A percentile compares a stretch with the other conserved stretches of the same genome.
Evolutionary conservation across 179 eudicot genomes (phyloP).

Genomic region (Monotropa hypopitys): DNA sequence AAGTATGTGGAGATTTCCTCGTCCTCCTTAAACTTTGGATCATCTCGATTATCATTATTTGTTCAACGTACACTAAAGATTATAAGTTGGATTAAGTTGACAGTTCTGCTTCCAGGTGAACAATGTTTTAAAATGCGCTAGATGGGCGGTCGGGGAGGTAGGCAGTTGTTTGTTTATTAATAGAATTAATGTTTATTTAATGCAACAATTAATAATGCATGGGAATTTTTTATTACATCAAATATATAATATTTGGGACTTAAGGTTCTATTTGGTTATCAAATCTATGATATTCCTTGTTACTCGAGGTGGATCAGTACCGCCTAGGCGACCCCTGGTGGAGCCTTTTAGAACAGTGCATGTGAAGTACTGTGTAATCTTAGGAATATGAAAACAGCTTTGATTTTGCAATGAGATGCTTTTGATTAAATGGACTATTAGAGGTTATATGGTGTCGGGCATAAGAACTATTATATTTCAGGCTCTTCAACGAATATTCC

Average conservation of each 20-base stretch:
- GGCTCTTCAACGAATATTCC: constrained; percentile 61
- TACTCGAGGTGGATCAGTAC: too few species aligned
- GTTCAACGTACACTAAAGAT: not conserved
- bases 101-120: not conserved
- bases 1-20: not conserved
- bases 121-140: too few species aligned
- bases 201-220: too few species aligned
- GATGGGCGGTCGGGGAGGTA: too few species aligned
- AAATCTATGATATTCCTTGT: too few species aligned
- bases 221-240: too few species aligned
- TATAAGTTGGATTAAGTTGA: not conserved
- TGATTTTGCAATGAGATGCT: not conserved
- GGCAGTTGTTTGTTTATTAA: too few species aligned
- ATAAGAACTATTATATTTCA: constrained; percentile 12
- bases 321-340: too few species aligned
- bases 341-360: too few species aligned
- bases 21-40: not conserved
- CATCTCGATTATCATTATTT: not conserved
- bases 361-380: not conserved
- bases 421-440: not conserved
- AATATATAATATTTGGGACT: too few species aligned
- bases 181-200: too few species aligned
- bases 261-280: too few species aligned
- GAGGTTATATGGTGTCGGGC: not conserved
- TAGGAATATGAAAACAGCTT: not conserved